Base-by-base conservation (phyloP, 805 yeast species). In the Starmerella floris region DNA sequence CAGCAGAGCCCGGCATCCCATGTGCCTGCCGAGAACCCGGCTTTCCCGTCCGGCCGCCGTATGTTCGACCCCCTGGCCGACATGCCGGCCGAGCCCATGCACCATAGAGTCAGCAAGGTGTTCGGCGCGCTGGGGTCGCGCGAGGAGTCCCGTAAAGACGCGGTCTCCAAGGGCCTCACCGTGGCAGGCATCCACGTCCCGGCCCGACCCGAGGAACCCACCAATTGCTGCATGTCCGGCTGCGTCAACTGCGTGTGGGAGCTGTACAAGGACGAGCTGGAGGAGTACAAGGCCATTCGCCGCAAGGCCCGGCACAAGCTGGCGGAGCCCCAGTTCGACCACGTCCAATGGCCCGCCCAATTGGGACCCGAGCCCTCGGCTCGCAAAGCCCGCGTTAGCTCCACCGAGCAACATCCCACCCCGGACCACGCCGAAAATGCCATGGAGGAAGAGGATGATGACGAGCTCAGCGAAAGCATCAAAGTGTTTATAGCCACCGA, bases 201-300 rank as follows among this genome's bases (percentile, higher is more conserved):
- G 2, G 74, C 72, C n/a, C 72, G 70, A 56, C 97, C 98, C 0
- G 66, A 63, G 4, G 95, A 83, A 52, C 97, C 97, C 1, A 94
- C 87, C 53, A 85, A 88, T 60, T 88, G 98, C 60, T 88, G 98
- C 61, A 85, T 85, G 94, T 78, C 91, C 44, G 98, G 98, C 1
- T 88, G 98, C 61, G 77, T 83, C 25, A 85, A 88, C 61, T 88
- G 98, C 61, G 97, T 88, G 2, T 91, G 97, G 97, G 95, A 87
- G 54, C 64, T 83, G 42, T 88, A 75, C 58, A 78, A 80, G 51
- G 96, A 88, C 41, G 97, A 91, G 58, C 55, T 87, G 39, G 77
- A 75, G 49, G 83, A 83, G 27, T 91, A 95, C 95, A 74, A 76
- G 54, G 57, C 61, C 30, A 58, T 67, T 43, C 95, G 95, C 0